phyloP scores from a whole-genome alignment of 2,329 filamentous ascomycete species.

The Huntiella abstrusa region DNA sequence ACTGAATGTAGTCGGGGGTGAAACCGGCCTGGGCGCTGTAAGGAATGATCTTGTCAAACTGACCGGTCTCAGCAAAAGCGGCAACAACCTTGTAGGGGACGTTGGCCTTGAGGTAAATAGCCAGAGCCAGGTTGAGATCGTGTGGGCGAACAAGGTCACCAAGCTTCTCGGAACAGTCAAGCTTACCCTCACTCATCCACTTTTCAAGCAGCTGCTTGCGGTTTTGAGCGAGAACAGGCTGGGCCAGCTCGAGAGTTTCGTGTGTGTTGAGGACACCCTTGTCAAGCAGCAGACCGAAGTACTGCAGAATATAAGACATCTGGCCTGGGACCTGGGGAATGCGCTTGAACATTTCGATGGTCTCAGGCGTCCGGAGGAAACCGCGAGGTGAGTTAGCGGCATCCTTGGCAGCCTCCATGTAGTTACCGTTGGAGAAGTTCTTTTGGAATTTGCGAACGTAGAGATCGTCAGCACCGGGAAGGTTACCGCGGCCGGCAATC shows the following conservation, averaged over 20 bases:
- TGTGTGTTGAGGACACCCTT: conserved; percentile 86
- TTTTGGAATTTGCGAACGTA: conserved; percentile 89
- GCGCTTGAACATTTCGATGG: conserved; percentile 89
- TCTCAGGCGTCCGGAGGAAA: conserved; percentile 84
- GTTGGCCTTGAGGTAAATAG: conserved; percentile 80
- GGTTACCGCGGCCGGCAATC: conserved; percentile 80
- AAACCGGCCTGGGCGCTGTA: conserved; percentile 76
- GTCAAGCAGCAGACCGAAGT: conserved; percentile 92
- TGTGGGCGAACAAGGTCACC: conserved; percentile 85
- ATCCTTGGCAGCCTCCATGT: conserved; percentile 78
- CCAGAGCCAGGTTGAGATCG: conserved; percentile 71
- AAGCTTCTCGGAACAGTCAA: conserved; percentile 88
- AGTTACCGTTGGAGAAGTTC: conserved; percentile 62
- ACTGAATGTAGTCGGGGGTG: conserved; percentile 82
- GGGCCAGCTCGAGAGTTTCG: conserved; percentile 83
- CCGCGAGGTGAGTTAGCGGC: conserved; percentile 92
- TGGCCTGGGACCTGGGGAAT: conserved; percentile 64
- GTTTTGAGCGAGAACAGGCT: conserved; percentile 81
- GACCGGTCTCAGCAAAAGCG: conserved; percentile 82
- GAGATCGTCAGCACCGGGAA: conserved; percentile 84
- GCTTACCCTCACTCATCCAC: conserved; percentile 91
- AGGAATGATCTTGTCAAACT: conserved; percentile 90
- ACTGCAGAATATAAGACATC: conserved; percentile 87
- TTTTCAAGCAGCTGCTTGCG: conserved; percentile 93
- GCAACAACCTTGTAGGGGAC: conserved; percentile 87